A percentile compares a stretch with the other conserved stretches of the same genome.
phyloP scores from a whole-genome alignment of 2,329 filamentous ascomycete species.

The Penicillium sp. region DNA sequence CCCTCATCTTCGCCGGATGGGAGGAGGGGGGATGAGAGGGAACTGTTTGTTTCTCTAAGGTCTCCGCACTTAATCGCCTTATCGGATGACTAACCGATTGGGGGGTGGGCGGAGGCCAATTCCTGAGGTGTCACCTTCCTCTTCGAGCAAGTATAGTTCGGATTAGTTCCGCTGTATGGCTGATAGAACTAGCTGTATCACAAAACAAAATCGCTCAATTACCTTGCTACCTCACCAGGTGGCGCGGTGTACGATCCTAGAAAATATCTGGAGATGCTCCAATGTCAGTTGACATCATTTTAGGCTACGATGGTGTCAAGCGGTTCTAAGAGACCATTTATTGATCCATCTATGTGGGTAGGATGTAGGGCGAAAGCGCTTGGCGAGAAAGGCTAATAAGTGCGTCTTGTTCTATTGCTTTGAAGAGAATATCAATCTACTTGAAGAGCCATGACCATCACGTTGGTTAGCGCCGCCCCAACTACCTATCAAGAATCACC shows the following conservation, averaged over 20 bases:
- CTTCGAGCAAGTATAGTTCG: background rate
- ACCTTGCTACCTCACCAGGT: background rate
- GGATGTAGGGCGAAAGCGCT: too few species aligned
- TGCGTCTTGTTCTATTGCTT: too few species aligned
- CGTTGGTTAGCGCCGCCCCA: too few species aligned
- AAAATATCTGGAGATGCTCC: too few species aligned
- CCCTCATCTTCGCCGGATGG: conserved; percentile 28
- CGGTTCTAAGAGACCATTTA: background rate
- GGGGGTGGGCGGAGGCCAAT: background rate
- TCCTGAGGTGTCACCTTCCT: conserved; percentile 1
- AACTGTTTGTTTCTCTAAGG: background rate
- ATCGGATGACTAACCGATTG: conserved; percentile 16
- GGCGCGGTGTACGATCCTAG: background rate
- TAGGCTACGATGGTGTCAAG: background rate
- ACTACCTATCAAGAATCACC: background rate
- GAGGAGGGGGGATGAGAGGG: conserved; percentile 2
- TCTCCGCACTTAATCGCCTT: conserved; percentile 21
- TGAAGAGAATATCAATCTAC: too few species aligned
- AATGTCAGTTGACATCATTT: background rate
- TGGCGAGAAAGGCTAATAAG: too few species aligned
- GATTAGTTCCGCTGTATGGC: background rate
- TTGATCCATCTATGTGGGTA: too few species aligned
- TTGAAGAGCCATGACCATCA: too few species aligned
- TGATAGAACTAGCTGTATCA: background rate
- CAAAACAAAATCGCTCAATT: background rate